Base-by-base conservation (phyloP, 2,329 filamentous ascomycete species). In the Phoma sp. region DNA sequence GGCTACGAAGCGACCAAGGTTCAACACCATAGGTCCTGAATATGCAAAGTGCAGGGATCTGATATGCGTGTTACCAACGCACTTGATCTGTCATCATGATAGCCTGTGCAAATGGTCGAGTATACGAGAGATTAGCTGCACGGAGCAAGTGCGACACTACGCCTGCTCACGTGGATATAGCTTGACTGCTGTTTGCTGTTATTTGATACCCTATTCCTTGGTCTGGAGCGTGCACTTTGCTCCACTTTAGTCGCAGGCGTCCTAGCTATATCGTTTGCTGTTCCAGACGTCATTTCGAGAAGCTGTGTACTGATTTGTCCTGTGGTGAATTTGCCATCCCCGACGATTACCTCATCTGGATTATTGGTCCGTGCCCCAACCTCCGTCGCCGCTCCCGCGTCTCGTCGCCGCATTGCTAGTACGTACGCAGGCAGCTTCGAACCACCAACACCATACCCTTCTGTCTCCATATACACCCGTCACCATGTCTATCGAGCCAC, bases 401-500 rank as follows among this genome's bases (percentile, higher is more conserved):
- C 17, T 41, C 43, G 51, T 48, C 22, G 44, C 51, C 51, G 50
- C 50, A 53, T 53, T 35, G 45, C 36, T 41, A 35, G 15, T 6
- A 35, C 3, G n/a, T 17, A 21, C 35, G 50, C 44, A 62, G 54
- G 58, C 61, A 62, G 57, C 56, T 60, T 57, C 48, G 49, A 63
- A 51, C 60, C 58, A 63, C 56, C 62, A 59, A 46, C 55, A 53
- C 46, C 39, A 60, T 49, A 53, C 60, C 44, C 54, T 36, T 19
- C 45, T 46, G 40, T 51, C 48, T 54, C 57, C 46, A 37, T 51
- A 55, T 38, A 61, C 39, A 51, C 38, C 55, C 56, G 61, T 57
- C 29, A 56, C 39, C 62, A 97, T 96, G 92, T 91, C 93, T 60
- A 87, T 91, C 77, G 76, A 84, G 65, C 92, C 94, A 29, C 85